phyloP scores from a whole-genome alignment of 495 filamentous ascomycete genomes.

The Penicillium cinerascens region DNA sequence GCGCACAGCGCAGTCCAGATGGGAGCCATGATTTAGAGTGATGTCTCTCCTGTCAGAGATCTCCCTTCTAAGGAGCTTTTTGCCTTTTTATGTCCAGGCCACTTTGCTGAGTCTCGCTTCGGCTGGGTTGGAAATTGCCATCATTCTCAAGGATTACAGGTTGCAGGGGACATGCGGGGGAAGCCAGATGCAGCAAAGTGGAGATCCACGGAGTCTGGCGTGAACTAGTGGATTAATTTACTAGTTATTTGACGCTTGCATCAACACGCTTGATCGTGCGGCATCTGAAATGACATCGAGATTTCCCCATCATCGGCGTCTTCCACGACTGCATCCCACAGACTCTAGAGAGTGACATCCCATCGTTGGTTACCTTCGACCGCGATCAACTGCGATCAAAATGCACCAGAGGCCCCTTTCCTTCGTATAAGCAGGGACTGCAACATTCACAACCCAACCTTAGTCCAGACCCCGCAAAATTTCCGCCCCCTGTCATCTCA shows the following conservation, averaged over 20 bases:
- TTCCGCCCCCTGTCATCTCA: slow-evolving; percentile 22
- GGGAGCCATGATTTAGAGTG: slow-evolving; percentile 16
- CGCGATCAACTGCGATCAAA: no score
- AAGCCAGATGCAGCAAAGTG: slow-evolving; percentile 1
- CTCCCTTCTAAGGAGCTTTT: not conserved
- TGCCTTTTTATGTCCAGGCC: slow-evolving; percentile 6
- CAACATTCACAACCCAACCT: not conserved
- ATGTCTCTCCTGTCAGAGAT: not conserved
- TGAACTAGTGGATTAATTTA: not conserved
- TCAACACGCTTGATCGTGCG: not conserved
- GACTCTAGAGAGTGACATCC: no score
- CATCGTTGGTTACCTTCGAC: no score
- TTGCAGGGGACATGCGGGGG: not conserved
- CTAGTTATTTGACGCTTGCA: not conserved
- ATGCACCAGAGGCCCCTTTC: no score
- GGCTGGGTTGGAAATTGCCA: not conserved
- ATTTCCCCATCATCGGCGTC: no score
- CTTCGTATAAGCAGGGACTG: no score
- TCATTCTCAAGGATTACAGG: not conserved
- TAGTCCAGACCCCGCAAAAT: slow-evolving; percentile 14
- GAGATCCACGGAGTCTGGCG: slow-evolving; percentile 1
- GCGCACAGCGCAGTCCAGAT: slow-evolving; percentile 26
- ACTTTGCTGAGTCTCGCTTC: not conserved
- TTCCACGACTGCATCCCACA: no score
- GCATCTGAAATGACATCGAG: not conserved